Conservation (phyloP, 2,329 filamentous ascomycete genomes). For the Ascochyta rabiei region DNA sequence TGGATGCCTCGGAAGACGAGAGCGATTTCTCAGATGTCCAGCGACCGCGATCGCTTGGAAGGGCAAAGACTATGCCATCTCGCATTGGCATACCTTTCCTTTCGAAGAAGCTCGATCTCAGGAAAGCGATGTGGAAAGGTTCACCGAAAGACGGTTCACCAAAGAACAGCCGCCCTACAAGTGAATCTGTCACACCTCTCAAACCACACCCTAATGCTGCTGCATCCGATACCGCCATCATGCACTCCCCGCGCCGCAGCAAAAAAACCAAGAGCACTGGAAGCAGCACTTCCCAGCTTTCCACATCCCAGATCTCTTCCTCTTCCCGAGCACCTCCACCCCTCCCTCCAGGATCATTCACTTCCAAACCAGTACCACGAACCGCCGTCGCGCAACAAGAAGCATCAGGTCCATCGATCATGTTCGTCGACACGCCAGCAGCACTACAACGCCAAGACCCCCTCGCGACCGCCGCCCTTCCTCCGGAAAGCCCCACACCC, state of each 20-base stretch:
- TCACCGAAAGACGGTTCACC: constrained; percentile 17
- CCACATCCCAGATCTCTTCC: constrained; percentile 29
- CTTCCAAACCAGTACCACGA: constrained; percentile 74
- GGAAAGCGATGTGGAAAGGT: constrained; percentile 36
- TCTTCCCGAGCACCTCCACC: constrained; percentile 52
- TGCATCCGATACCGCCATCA: constrained; percentile 39
- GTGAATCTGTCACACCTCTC: constrained; percentile 31
- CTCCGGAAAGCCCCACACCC: not conserved
- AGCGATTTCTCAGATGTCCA: constrained; percentile 19
- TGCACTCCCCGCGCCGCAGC: not conserved
- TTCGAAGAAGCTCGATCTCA: constrained; percentile 35
- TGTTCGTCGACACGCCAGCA: constrained; percentile 65
- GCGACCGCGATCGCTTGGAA: constrained; percentile 17
- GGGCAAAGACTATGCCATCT: constrained; percentile 31
- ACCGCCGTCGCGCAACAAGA: constrained; percentile 69
- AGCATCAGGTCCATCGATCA: constrained; percentile 71
- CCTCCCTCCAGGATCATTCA: constrained; percentile 67
- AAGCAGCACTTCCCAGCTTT: constrained; percentile 27
- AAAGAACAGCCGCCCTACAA: constrained; percentile 23
- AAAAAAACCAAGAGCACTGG: constrained; percentile 21
- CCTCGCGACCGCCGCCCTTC: constrained; percentile 18
- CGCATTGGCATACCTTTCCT: constrained; percentile 32
- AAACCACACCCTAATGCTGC: constrained; percentile 31
- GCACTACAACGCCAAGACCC: constrained; percentile 27
- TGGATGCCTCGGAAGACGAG: constrained; percentile 42